Base-by-base conservation (phyloP, 2,329 filamentous ascomycete genomes). In the Nothophoma quercina region DNA sequence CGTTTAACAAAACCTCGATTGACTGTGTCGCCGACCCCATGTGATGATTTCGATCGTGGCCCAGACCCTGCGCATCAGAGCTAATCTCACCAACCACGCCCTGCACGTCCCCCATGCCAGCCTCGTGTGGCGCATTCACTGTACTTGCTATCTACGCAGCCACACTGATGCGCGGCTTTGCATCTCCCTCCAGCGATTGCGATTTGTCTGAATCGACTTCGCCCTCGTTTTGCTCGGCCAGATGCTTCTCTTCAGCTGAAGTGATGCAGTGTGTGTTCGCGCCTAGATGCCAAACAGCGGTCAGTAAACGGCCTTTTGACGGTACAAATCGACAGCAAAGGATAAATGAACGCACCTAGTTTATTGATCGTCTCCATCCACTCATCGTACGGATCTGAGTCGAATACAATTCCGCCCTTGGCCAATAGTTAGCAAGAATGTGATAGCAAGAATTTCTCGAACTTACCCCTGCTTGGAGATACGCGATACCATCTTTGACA, bases 281-380 rank as follows among this genome's bases (percentile, higher is more conserved):
- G 21, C 71, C 72, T 73, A 48, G 36, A 48, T 21, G 39, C 36
- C 46, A 48, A 55, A 35, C 46, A 43, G 48, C 58, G 56, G 64
- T 71, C 59, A 69, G 65, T 50, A 19, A 28, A 43, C 32, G 44
- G 51, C 39, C 28, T n/a, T 32, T 45, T 22, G 16, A 26, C 40
- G 39, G 39, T 19, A 34, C 10, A 49, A 38, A 28, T 29, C 29
- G 25, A 33, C 23, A 41, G 28, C 4, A n/a, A 28, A 23, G 21
- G 25, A 46, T 36, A 53, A 49, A 34, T 51, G 47, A 63, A 59
- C 67, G 35, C 61, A 72, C 89, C 87, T 39, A 96, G 80, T 82
- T 99, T 99, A 80, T 99, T 98, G 79, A 95, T 91, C 60, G 96
- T 97, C 83, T 98, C 91, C 76, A 93, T 85, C 81, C 93, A 97